phyloP scores from a whole-genome alignment of 2,329 filamentous ascomycete genomes.

The Beauveria bassiana region DNA sequence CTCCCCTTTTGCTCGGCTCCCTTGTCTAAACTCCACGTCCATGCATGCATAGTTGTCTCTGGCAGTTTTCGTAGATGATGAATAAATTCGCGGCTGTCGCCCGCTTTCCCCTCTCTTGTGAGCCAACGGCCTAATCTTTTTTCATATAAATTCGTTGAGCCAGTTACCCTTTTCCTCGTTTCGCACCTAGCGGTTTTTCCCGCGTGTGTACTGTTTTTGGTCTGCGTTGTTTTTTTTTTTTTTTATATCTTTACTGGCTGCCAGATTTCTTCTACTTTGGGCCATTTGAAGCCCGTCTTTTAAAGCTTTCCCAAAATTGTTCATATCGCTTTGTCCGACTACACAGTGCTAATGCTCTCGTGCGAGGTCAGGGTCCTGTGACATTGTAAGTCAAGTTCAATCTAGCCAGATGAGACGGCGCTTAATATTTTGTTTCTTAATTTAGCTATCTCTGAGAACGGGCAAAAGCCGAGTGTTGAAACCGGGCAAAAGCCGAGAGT shows the following conservation, averaged over 20 bases:
- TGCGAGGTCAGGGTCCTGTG: neutral
- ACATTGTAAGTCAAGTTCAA: neutral
- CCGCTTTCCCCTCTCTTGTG: neutral
- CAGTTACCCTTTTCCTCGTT: neutral
- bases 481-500: neutral
- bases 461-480: neutral
- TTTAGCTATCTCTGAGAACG: neutral
- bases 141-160: neutral
- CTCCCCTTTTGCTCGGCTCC: neutral
- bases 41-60: conserved; percentile 2
- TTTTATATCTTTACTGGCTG: neutral
- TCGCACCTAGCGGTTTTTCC: neutral
- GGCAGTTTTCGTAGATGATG: neutral
- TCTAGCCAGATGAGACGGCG: neutral
- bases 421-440: neutral
- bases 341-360: too few relatives aligned
- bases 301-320: neutral
- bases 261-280: neutral
- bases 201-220: neutral
- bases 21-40: conserved; percentile 2
- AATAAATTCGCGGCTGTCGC: neutral
- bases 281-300: neutral
- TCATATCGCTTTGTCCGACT: neutral
- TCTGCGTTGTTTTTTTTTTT: neutral
- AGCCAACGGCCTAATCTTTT: neutral